These are phyloP conservation scores for Mycotypha africana DNA, from an alignment of 371 early-diverging fungal genomes.

Conservation along the genomic window DNA sequence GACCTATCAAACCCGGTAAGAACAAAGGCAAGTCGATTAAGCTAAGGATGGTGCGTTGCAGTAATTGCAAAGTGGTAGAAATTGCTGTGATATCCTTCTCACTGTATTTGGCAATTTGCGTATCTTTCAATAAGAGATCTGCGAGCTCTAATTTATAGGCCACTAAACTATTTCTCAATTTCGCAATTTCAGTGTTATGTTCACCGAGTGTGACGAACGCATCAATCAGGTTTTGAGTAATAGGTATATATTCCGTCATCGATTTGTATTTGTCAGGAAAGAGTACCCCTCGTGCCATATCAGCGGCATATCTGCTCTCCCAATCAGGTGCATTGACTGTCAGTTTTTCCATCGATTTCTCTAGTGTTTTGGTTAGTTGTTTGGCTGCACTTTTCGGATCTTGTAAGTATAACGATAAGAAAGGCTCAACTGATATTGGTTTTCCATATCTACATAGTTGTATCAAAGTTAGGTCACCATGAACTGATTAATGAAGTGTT, in stretches of 20 bases:
- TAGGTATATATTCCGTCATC: constrained; percentile 43
- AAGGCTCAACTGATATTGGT: constrained; percentile 45
- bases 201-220: constrained; percentile 21
- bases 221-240: constrained; percentile 49
- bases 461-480: neutral
- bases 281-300: constrained; percentile 43
- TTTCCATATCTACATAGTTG: constrained; percentile 34
- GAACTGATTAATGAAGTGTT: too few relatives aligned
- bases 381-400: constrained; percentile 49
- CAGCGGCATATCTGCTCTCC: constrained; percentile 45
- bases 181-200: constrained; percentile 24
- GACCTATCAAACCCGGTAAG: constrained; percentile 46
- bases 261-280: constrained; percentile 36
- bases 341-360: constrained; percentile 28
- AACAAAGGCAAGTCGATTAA: constrained; percentile 48
- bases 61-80: constrained; percentile 30
- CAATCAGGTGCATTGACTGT: constrained; percentile 50
- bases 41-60: constrained; percentile 32
- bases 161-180: constrained; percentile 33
- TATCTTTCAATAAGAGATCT: constrained; percentile 26
- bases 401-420: constrained; percentile 32
- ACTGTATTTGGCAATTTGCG: constrained; percentile 46
- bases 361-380: constrained; percentile 36
- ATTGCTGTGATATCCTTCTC: constrained; percentile 38
- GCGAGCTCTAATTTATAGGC: constrained; percentile 41